These are phyloP conservation scores for Alternaria rosae DNA, from an alignment of 2,329 filamentous ascomycete species.

Conservation along the genomic window DNA sequence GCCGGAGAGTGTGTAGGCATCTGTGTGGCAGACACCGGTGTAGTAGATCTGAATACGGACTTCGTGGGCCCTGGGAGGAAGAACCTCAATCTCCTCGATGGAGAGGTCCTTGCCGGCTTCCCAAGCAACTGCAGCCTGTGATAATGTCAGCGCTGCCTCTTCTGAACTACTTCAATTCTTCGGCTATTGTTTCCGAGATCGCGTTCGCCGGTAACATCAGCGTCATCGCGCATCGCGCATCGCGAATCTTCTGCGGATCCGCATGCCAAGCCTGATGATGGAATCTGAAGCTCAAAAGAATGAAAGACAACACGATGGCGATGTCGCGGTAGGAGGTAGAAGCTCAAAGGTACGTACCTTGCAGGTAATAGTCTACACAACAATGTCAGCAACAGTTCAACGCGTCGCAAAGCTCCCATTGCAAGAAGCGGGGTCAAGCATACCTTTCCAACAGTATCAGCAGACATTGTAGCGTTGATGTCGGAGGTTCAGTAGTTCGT, in stretches of 20 bases:
- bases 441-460: slow-evolving; percentile 63
- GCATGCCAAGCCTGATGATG: slow-evolving; percentile 31
- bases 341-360: slow-evolving; percentile 77
- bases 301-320: background rate
- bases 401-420: background rate
- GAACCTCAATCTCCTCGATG: slow-evolving; percentile 92
- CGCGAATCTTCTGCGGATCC: slow-evolving; percentile 35
- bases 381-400: slow-evolving; percentile 13
- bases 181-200: background rate
- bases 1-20: slow-evolving; percentile 72
- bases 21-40: slow-evolving; percentile 95
- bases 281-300: background rate
- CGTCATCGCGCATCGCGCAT: slow-evolving; percentile 6
- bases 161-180: background rate
- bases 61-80: slow-evolving; percentile 87
- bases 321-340: slow-evolving; percentile 3
- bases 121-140: slow-evolving; percentile 91
- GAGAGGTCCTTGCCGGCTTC: slow-evolving; percentile 88
- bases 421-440: background rate
- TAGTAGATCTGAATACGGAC: slow-evolving; percentile 97
- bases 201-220: slow-evolving; percentile 12
- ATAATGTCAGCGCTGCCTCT: slow-evolving; percentile 21
- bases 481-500: background rate
- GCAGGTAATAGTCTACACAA: slow-evolving; percentile 83
- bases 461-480: slow-evolving; percentile 53